These are phyloP conservation scores for Penicillium paxilli DNA, from an alignment of 495 filamentous ascomycete genomes.

Conservation along the genomic window DNA sequence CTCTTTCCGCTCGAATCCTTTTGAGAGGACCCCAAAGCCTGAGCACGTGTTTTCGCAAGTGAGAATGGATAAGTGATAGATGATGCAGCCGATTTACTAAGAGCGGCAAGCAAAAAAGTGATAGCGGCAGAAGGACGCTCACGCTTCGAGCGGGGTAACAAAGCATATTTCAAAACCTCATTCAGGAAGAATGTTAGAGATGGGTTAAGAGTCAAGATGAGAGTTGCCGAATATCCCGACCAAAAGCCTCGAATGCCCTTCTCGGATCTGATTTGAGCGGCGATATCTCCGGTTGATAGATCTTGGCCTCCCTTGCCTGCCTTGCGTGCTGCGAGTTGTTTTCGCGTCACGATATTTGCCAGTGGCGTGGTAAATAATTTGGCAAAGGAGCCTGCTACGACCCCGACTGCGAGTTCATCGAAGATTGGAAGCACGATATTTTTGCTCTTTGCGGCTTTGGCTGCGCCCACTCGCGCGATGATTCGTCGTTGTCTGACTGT, in stretches of 20 bases:
- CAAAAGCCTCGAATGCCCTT: conserved; percentile 80
- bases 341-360: conserved; percentile 78
- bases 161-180: conserved; percentile 60
- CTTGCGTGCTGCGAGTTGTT: conserved; percentile 63
- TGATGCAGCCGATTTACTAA: conserved; percentile 78
- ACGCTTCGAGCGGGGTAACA: conserved; percentile 51
- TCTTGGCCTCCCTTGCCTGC: conserved; percentile 1
- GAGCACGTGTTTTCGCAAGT: conserved; percentile 75
- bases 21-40: conserved; percentile 43
- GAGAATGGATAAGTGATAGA: conserved; percentile 84
- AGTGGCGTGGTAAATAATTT: conserved; percentile 80
- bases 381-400: conserved; percentile 74
- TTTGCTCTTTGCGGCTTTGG: conserved; percentile 38
- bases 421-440: conserved; percentile 56
- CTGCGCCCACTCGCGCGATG: conserved; percentile 31
- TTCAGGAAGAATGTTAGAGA: conserved; percentile 85
- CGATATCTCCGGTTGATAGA: conserved; percentile 54
- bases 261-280: conserved; percentile 62
- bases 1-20: background rate
- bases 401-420: conserved; percentile 76
- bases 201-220: conserved; percentile 84
- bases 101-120: conserved; percentile 75
- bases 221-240: conserved; percentile 82
- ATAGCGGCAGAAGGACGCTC: conserved; percentile 51
- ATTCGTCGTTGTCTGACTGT: conserved; percentile 65